Conservation (phyloP, 2,329 filamentous ascomycete species). For the Plectosphaerella plurivora region DNA sequence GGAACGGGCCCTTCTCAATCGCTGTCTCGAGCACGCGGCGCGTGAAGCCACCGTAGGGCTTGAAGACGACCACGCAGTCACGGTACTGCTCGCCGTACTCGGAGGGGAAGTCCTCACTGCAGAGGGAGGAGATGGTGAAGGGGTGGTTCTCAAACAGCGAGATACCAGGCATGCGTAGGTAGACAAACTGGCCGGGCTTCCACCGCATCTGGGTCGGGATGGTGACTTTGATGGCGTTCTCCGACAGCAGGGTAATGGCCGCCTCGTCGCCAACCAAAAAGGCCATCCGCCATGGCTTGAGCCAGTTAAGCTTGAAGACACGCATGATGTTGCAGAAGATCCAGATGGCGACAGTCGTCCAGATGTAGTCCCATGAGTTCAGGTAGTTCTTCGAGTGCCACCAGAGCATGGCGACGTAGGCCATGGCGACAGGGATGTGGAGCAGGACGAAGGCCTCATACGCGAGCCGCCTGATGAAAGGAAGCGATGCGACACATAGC, state of each 20-base stretch:
- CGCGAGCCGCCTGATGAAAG: constrained; percentile 67
- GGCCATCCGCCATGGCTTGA: constrained; percentile 68
- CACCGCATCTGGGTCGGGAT: constrained; percentile 90
- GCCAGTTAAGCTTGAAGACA: constrained; percentile 86
- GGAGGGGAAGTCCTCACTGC: constrained; percentile 88
- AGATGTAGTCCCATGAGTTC: constrained; percentile 86
- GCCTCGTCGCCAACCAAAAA: constrained; percentile 90
- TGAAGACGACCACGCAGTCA: constrained; percentile 87
- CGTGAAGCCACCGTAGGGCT: constrained; percentile 88
- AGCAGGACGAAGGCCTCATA: constrained; percentile 84
- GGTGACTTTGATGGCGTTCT: constrained; percentile 93
- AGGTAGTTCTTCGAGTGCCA: constrained; percentile 96
- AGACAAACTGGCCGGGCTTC: constrained; percentile 92
- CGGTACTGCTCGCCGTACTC: constrained; percentile 84
- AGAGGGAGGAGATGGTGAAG: constrained; percentile 90
- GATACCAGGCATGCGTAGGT: constrained; percentile 89
- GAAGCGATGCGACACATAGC: constrained; percentile 81
- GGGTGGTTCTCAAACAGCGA: constrained; percentile 90
- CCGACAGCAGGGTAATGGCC: constrained; percentile 81
- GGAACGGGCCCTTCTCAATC: constrained; percentile 80
- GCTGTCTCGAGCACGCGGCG: constrained; percentile 78
- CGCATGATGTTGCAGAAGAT: constrained; percentile 67
- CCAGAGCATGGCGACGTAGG: constrained; percentile 81
- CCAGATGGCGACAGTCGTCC: constrained; percentile 76
- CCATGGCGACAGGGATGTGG: constrained; percentile 75